Percentiles rank a stretch among this genome's conserved stretches.
Evolutionary conservation across 306 rosid genomes (phyloP).

Genomic region (Arachis hypogaea): DNA sequence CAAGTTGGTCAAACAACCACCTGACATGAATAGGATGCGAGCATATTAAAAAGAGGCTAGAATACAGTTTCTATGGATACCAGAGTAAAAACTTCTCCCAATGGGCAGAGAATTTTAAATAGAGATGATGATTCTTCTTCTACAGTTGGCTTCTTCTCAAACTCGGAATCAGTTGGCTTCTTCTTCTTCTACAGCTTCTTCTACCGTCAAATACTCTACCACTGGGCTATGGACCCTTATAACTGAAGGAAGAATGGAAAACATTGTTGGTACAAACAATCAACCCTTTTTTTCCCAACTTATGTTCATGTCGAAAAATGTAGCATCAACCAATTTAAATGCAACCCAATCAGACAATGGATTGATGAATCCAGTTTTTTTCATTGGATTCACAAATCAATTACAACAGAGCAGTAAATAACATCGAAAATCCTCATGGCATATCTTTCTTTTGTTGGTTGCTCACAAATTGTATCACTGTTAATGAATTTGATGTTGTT

Average conservation of each 20-base stretch:
- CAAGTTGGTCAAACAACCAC: too few species aligned
- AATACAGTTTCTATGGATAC: too few species aligned
- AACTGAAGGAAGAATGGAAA: not conserved
- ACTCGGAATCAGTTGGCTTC: too few species aligned
- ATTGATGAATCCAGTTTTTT: not conserved
- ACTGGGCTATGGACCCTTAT: not conserved
- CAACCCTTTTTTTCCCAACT: slow-evolving; percentile 23
- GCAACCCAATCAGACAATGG: too few species aligned
- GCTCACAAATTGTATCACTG: slow-evolving; percentile 26
- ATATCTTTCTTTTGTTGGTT: slow-evolving; percentile 22
- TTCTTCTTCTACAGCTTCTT: too few species aligned
- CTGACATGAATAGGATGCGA: too few species aligned
- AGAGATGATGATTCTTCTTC: too few species aligned
- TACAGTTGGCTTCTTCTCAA: too few species aligned
- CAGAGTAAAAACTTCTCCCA: too few species aligned
- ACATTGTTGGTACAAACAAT: slow-evolving; percentile 16
- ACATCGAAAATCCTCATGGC: not conserved
- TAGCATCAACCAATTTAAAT: slow-evolving; percentile 3
- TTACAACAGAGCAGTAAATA: not conserved
- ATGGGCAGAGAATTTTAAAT: too few species aligned
- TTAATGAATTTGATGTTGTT: slow-evolving; percentile 45
- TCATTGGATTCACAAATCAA: not conserved
- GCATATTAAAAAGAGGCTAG: too few species aligned
- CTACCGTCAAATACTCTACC: too few species aligned
- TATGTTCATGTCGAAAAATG: slow-evolving; percentile 15